Base-by-base conservation (phyloP, 23 red algal species). In the Pyropia yezoensis region DNA sequence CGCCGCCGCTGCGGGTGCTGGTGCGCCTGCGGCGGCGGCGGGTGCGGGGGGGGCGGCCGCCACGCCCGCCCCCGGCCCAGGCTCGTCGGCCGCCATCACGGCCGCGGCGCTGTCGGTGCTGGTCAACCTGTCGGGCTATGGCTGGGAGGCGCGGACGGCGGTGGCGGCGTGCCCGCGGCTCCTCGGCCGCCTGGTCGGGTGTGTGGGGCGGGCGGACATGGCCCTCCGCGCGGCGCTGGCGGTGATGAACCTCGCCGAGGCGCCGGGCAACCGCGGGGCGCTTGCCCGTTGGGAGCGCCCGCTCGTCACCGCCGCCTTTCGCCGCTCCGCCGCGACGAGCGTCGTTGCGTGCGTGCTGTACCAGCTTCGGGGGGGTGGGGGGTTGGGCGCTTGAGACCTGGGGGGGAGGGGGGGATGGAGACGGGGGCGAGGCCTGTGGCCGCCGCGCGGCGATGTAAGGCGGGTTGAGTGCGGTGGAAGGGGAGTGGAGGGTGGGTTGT, bases 181-280 rank as follows among this genome's bases (percentile, higher is more conserved):
- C 3, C 24, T 96, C 16, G 71, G 67, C 18, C 57, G 70, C 52
- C 66, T 96, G 16, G 59, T 89, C 22, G 64, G 70, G 4, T 73
- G 82, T 68, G 67, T 89, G 60, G 52, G 47, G 22, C 74, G 82
- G 30, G 56, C 73, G 0, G 71, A 87, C 49, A 60, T 89, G 49
- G 83, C 84, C 0, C 72, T 83, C 24, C 69, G 84, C 18, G 78
- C 91, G 5, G 83, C 83, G 19, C 67, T 96, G 63, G 77, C 76
- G 34, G 49, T 96, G 23, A 29, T 85, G 27, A 96, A 96, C 58
- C 57, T 96, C 49, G 82, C 91, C 8, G 91, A 96, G 61, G 69
- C 83, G 28, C 91, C 91, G 49, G 79, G 75, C 55, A 96, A 96
- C 83, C 78, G 83, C 8, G 74, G 66, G 19, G 76, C 80, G 20